Evolutionary conservation across 2,329 filamentous ascomycete genomes (phyloP).

Genomic region (Fusarium sarcochroum): DNA sequence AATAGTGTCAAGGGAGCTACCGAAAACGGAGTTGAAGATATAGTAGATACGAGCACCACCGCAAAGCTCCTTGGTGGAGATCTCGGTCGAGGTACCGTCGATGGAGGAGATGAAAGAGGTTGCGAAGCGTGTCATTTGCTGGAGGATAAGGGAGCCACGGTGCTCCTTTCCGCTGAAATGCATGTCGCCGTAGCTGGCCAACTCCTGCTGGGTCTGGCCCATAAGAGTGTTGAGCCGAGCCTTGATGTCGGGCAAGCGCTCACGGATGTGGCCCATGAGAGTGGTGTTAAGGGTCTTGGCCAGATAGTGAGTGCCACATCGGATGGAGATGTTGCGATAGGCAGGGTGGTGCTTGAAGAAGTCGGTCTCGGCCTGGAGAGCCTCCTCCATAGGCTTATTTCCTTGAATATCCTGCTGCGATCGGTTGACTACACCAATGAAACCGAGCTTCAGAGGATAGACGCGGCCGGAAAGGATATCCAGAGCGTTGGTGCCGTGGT

Average conservation of each 20-base stretch:
- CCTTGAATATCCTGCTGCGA: slow-evolving; percentile 98
- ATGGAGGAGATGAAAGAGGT: slow-evolving; percentile 99
- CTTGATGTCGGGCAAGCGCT: slow-evolving; percentile 97
- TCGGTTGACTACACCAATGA: slow-evolving; percentile 97
- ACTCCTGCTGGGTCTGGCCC: slow-evolving; percentile 99
- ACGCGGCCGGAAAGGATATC: slow-evolving; percentile 98
- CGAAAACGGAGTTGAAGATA: slow-evolving; percentile 99
- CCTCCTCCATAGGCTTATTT: slow-evolving; percentile 94
- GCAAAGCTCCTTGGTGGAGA: slow-evolving; percentile 97
- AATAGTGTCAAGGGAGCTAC: slow-evolving; percentile 94
- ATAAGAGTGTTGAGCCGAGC: slow-evolving; percentile 97
- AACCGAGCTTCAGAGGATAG: slow-evolving; percentile 96
- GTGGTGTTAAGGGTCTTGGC: slow-evolving; percentile 96
- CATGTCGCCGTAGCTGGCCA: slow-evolving; percentile 97
- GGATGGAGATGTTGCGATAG: slow-evolving; percentile 93
- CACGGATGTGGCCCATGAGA: slow-evolving; percentile 95
- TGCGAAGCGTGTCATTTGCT: slow-evolving; percentile 98
- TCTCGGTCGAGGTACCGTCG: slow-evolving; percentile 97
- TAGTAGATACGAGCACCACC: slow-evolving; percentile 97
- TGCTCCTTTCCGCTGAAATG: slow-evolving; percentile 98
- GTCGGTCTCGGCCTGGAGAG: slow-evolving; percentile 88
- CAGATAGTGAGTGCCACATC: slow-evolving; percentile 94
- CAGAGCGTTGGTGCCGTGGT: slow-evolving; percentile 96
- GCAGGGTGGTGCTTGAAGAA: slow-evolving; percentile 98
- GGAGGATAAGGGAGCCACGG: slow-evolving; percentile 91